Evolutionary conservation across 805 yeast genomes (phyloP).

Genomic region (Millerozyma miso): DNA sequence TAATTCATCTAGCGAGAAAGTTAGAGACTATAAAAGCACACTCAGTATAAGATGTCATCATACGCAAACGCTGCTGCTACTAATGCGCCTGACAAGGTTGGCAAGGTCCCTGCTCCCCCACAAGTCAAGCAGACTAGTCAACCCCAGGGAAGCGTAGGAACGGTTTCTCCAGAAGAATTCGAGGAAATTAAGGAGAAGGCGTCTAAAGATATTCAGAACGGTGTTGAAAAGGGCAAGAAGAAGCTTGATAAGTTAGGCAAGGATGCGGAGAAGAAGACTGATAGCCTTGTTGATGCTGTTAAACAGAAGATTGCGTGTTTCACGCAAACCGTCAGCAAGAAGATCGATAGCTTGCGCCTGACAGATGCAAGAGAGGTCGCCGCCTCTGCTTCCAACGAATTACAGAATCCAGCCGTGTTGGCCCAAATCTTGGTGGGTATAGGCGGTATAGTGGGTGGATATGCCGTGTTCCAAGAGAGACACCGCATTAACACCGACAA

Average conservation of each 20-base stretch:
- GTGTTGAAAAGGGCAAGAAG: conserved; percentile 8
- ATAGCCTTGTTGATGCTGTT: conserved; percentile 16
- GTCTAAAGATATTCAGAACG: conserved; percentile 12
- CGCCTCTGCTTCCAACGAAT: conserved; percentile 30
- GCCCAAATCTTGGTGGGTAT: conserved; percentile 48
- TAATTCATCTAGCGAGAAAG: neutral
- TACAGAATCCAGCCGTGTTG: conserved; percentile 60
- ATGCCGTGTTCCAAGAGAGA: conserved; percentile 50
- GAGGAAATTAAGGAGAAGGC: conserved; percentile 19
- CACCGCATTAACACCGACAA: conserved; percentile 43
- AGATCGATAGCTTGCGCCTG: conserved; percentile 9
- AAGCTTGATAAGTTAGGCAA: conserved; percentile 13
- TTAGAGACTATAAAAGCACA: neutral
- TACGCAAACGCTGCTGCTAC: conserved; percentile 43
- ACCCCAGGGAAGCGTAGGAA: conserved; percentile 22
- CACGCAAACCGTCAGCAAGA: conserved; percentile 10
- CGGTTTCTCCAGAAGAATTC: conserved; percentile 17
- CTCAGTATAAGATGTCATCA: conserved; percentile 20
- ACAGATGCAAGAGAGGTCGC: conserved; percentile 11
- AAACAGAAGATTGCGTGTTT: conserved; percentile 4
- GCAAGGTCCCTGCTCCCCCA: conserved; percentile 27
- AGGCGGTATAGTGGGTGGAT: conserved; percentile 45
- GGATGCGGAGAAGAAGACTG: conserved; percentile 14
- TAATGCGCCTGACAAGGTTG: conserved; percentile 32
- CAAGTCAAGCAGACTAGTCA: conserved; percentile 16